Evolutionary conservation across 305 asterid species (phyloP).

Genomic region (Stenogyne calaminthoides): DNA sequence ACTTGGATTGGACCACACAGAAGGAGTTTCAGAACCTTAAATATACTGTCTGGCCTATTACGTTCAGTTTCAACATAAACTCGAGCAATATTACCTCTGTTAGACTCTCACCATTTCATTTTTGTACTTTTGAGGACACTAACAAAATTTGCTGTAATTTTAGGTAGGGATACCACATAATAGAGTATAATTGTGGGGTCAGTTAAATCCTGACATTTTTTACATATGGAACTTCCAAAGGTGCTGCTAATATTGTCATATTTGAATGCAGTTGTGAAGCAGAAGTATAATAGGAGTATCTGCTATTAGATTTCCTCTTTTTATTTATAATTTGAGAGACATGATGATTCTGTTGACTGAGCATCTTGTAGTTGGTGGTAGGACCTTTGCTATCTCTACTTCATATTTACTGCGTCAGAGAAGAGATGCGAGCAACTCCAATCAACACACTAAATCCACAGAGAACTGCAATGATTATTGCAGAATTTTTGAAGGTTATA

Average conservation of each 20-base stretch:
- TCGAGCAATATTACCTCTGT: background rate
- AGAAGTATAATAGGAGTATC: background rate
- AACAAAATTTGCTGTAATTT: background rate
- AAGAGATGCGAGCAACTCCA: slow-evolving; percentile 98
- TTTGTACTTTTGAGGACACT: slow-evolving; percentile 1
- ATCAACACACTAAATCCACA: slow-evolving; percentile 94
- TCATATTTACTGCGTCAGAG: slow-evolving; percentile 76
- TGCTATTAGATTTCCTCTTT: background rate
- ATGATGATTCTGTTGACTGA: slow-evolving; percentile 26
- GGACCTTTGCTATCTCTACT: slow-evolving; percentile 76
- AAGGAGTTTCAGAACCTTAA: background rate
- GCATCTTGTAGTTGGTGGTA: slow-evolving; percentile 67
- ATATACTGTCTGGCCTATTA: background rate
- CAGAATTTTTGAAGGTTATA: slow-evolving; percentile 75
- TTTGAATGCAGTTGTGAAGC: background rate
- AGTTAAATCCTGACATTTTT: background rate
- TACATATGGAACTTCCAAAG: background rate
- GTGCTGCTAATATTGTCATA: background rate
- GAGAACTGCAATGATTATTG: slow-evolving; percentile 90
- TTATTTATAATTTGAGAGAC: background rate
- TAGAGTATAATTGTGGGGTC: background rate
- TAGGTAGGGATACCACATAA: background rate
- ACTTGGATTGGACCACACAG: background rate
- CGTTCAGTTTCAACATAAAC: background rate
- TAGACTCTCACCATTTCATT: background rate